phyloP scores from a whole-genome alignment of 164 flowering plant species.

The Saururus chinensis region DNA sequence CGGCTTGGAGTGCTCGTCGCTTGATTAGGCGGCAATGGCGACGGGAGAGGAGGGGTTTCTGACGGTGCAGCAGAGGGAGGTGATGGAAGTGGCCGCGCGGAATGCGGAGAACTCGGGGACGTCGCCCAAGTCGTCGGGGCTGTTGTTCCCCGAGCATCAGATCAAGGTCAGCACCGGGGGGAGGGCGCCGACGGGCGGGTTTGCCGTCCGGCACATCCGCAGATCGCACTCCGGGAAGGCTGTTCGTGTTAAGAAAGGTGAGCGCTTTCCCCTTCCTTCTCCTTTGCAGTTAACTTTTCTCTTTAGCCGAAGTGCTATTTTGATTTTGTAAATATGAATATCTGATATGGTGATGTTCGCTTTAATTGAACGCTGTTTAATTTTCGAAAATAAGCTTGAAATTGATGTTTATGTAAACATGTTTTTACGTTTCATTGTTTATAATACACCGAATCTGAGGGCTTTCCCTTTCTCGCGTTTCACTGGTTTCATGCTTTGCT shows the following conservation, averaged over 20 bases:
- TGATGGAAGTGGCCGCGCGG: constrained; percentile 50
- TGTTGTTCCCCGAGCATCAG: constrained; percentile 47
- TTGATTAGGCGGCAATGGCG: constrained; percentile 38
- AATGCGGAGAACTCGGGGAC: constrained; percentile 58
- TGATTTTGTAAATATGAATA: not conserved
- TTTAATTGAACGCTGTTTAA: too few species aligned
- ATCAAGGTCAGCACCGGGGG: constrained; percentile 51
- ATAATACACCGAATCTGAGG: too few species aligned
- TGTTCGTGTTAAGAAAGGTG: constrained; percentile 81
- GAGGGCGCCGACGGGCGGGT: constrained; percentile 38
- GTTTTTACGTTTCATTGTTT: too few species aligned
- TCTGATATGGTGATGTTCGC: not conserved
- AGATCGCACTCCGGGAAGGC: constrained; percentile 82
- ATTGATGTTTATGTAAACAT: too few species aligned
- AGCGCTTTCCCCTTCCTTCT: constrained; percentile 3
- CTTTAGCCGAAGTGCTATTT: not conserved
- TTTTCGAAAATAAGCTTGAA: too few species aligned
- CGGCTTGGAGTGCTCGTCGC: constrained; percentile 4
- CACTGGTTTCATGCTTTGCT: too few species aligned
- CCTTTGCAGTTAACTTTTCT: not conserved
- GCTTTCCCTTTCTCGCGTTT: too few species aligned
- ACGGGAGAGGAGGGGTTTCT: constrained; percentile 82
- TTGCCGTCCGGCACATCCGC: constrained; percentile 64
- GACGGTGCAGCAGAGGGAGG: constrained; percentile 80
- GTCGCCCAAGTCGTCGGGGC: constrained; percentile 53